Percentiles rank a stretch among this genome's conserved stretches.
Conservation (phyloP, 306 rosid genomes). For the Prosopis cineraria region DNA sequence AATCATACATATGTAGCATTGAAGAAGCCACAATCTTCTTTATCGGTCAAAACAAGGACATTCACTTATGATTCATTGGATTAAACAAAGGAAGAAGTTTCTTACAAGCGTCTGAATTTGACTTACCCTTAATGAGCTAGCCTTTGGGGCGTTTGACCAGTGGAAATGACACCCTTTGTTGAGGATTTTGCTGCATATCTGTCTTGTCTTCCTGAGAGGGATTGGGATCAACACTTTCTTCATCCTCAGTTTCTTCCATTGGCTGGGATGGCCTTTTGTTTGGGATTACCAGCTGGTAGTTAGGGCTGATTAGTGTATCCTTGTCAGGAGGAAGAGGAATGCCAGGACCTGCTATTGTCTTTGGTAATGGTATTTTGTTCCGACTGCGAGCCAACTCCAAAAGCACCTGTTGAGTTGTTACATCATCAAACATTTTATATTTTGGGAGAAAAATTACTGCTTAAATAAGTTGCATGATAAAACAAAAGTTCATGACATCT, state of each 20-base stretch:
- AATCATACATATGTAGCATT: neutral
- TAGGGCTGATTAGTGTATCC: slow-evolving; percentile 2
- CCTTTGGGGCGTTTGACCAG: slow-evolving; percentile 63
- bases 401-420: slow-evolving; percentile 54
- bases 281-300: slow-evolving; percentile 49
- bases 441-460: neutral
- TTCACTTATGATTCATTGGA: neutral
- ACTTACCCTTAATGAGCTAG: neutral
- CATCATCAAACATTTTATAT: slow-evolving; percentile 23
- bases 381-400: slow-evolving; percentile 81
- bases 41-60: too few species aligned
- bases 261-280: slow-evolving; percentile 68
- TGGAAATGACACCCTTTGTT: slow-evolving; percentile 80
- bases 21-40: neutral
- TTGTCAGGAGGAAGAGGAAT: neutral
- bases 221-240: slow-evolving; percentile 52
- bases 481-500: neutral
- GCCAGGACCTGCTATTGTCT: slow-evolving; percentile 59
- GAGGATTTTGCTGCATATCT: slow-evolving; percentile 59
- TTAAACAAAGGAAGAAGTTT: neutral
- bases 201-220: slow-evolving; percentile 61
- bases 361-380: slow-evolving; percentile 79
- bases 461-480: neutral
- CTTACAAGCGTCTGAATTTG: neutral
- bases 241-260: slow-evolving; percentile 76